These are phyloP conservation scores for Coffea eugenioides DNA, from an alignment of 257 asterid genomes.

Conservation along the genomic window DNA sequence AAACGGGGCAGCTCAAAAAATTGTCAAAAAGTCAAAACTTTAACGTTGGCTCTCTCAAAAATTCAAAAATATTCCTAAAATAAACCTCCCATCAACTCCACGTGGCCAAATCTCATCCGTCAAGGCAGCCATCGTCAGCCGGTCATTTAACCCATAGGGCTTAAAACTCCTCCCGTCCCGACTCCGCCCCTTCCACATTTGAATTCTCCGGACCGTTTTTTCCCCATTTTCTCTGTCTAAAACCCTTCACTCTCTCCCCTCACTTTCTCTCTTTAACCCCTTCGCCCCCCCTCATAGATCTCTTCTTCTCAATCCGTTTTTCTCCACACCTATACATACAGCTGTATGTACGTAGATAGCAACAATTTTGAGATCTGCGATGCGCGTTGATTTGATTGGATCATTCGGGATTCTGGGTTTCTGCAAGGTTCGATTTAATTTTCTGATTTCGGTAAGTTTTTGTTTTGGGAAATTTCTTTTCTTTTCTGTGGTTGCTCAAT, in stretches of 20 bases:
- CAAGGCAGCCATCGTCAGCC: too few species aligned
- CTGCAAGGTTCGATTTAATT: constrained; percentile 1
- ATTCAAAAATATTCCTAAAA: constrained; percentile 17
- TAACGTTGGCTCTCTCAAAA: constrained; percentile 10
- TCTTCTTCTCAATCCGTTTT: constrained; percentile 10
- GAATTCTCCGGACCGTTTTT: constrained; percentile 51
- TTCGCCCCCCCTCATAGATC: constrained; percentile 22
- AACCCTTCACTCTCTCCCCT: constrained; percentile 7
- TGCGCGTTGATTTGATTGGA: constrained; percentile 20
- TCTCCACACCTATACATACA: not conserved
- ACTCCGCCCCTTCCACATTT: constrained; percentile 39
- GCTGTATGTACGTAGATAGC: too few species aligned
- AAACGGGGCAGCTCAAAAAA: not conserved
- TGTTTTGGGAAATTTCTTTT: not conserved
- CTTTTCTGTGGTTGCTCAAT: not conserved
- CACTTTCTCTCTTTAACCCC: constrained; percentile 11
- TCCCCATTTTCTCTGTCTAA: constrained; percentile 22
- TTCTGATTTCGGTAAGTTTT: constrained; percentile 25
- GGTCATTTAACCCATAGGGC: constrained; percentile 19
- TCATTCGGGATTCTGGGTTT: constrained; percentile 7
- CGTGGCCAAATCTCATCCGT: constrained; percentile 33
- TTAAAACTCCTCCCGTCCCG: constrained; percentile 15
- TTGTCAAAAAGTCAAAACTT: constrained; percentile 1
- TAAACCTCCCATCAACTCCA: not conserved
- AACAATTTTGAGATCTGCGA: constrained; percentile 24